phyloP scores from a whole-genome alignment of 306 rosid genomes.

The Quercus robur region DNA sequence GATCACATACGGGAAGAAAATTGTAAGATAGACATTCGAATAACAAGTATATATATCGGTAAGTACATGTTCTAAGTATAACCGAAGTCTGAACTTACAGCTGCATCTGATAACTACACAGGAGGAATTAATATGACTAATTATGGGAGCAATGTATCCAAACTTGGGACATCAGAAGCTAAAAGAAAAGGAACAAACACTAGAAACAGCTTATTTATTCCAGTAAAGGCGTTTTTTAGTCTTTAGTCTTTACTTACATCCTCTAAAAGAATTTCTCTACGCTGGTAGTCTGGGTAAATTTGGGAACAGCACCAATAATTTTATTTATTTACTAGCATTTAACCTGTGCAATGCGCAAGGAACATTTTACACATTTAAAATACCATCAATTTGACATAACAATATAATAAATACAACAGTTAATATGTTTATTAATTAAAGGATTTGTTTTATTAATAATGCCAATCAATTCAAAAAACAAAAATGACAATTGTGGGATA shows the following conservation, averaged over 20 bases:
- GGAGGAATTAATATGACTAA: no score
- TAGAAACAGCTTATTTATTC: constrained; percentile 31
- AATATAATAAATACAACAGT: no score
- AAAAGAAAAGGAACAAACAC: constrained; percentile 22
- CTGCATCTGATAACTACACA: no score
- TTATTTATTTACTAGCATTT: constrained; percentile 28
- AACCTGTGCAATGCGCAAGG: no score
- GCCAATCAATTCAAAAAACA: no score
- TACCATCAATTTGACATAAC: no score
- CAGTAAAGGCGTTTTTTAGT: constrained; percentile 11
- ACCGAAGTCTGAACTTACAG: no score
- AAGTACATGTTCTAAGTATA: constrained; percentile 23
- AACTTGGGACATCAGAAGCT: constrained; percentile 21
- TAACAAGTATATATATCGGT: background rate
- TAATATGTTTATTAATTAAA: no score
- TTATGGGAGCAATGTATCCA: no score
- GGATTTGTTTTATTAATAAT: no score
- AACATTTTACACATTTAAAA: no score
- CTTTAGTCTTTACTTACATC: constrained; percentile 21
- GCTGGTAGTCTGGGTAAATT: constrained; percentile 68
- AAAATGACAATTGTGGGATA: no score
- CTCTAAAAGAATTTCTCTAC: constrained; percentile 78
- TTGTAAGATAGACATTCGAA: background rate
- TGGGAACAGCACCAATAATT: constrained; percentile 88
- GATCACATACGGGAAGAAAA: background rate